Base-by-base conservation (phyloP, 192 early-diverging fungal species). In the Backusella mclennaniae region DNA sequence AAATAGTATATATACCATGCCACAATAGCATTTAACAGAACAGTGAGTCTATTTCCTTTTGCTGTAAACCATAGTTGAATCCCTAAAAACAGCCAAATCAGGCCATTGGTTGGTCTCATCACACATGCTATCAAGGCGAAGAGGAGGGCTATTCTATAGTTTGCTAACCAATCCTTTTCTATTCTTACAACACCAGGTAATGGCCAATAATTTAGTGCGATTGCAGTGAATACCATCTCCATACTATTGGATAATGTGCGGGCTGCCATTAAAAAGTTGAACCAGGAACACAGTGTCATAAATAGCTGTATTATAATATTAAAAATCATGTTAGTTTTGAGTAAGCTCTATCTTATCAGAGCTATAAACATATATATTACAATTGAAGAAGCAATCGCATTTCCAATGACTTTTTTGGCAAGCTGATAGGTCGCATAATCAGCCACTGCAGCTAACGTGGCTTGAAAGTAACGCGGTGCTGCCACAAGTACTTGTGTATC, bases 201-300 rank as follows among this genome's bases (percentile, higher is more conserved):
- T 9, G 97, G 97, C 96, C 96, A 99, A 81, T 90, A 91, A 69
- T 88, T 94, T 31, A 98, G 86, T 0, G 93, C 96, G 0, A 91
- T 73, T 14, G 91, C 90, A 0, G 95, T 92, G 12, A 96, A 73
- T 0, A 87, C 80, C 0, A 93, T 92, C 76, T 99, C 97, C 66
- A 93, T 82, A 2, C 89, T 85, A 84, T 94, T 87, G 11, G 89
- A 88, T 17, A 90, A 66, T 41, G 85, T 88, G 26, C 89, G 79
- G 12, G 80, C 83, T 9, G 87, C 82, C 73, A 83, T 87, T 63
- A 85, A 84, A 73, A 88, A 86, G 67, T 89, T 89, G 75, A 87
- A 91, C 86, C 87, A 89, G 35, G 89, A 91, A 19, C 73, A 70
- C 9, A 91, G 67, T 5, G 89, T 86, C 35, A 81, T 77, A 73